phyloP scores from a whole-genome alignment of 352 stramenopile genomes.

The Plasmopara halstedii region DNA sequence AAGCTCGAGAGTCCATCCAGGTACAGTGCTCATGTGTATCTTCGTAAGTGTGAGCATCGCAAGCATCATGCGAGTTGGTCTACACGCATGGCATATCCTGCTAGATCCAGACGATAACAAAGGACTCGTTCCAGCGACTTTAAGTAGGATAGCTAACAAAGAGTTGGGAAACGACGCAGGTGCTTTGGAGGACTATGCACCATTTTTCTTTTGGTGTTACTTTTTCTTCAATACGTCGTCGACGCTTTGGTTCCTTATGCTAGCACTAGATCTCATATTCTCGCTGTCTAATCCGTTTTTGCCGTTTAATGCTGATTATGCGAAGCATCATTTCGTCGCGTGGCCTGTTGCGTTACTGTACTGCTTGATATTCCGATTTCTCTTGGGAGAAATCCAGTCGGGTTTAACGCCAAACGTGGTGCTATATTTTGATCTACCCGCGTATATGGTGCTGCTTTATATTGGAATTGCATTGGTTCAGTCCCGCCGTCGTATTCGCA shows the following conservation, averaged over 20 bases:
- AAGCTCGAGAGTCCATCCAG: slow-evolving; percentile 53
- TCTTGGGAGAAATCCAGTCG: slow-evolving; percentile 28
- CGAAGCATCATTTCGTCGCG: slow-evolving; percentile 78
- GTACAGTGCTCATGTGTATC: slow-evolving; percentile 70
- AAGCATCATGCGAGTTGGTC: slow-evolving; percentile 55
- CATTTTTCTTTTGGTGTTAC: slow-evolving; percentile 78
- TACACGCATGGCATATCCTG: slow-evolving; percentile 44
- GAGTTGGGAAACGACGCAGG: slow-evolving; percentile 27
- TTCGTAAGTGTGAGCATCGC: slow-evolving; percentile 59
- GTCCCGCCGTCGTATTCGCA: slow-evolving; percentile 58
- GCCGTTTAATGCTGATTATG: slow-evolving; percentile 78
- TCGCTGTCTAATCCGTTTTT: slow-evolving; percentile 83
- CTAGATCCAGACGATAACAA: slow-evolving; percentile 8
- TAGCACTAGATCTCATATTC: slow-evolving; percentile 80
- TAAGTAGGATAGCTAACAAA: slow-evolving; percentile 56
- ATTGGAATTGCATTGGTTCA: slow-evolving; percentile 47
- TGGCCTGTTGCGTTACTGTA: slow-evolving; percentile 65
- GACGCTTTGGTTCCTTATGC: slow-evolving; percentile 83
- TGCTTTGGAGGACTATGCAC: slow-evolving; percentile 36
- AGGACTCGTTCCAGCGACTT: slow-evolving; percentile 28
- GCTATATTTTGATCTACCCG: slow-evolving; percentile 61
- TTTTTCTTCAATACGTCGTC: slow-evolving; percentile 77
- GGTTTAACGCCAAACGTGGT: slow-evolving; percentile 34
- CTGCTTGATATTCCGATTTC: slow-evolving; percentile 60
- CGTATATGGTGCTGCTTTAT: slow-evolving; percentile 65